Base-by-base conservation (phyloP, 1,284 basidiomycete genomes). In the Takashimella tepidaria region DNA sequence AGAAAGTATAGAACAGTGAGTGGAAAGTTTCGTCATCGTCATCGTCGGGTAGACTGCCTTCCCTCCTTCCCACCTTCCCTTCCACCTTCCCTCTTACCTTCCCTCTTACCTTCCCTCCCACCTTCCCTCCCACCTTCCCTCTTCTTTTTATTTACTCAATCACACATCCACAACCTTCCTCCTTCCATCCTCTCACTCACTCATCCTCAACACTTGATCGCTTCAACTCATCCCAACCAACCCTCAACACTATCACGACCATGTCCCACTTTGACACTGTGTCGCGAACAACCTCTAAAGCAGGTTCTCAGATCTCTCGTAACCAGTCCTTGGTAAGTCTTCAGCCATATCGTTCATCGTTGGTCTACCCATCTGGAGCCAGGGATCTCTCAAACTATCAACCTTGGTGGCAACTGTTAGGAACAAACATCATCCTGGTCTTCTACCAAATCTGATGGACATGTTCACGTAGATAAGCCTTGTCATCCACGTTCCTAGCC, bases 251-350 rank as follows among this genome's bases (percentile, higher is more conserved):
- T 13, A 22, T 19, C 4, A 4, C 4, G n/a, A 20, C 53, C 45
- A 75, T 75, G 72, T 73, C 73, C 51, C 67, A 75, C 61, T 75
- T 74, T 58, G 75, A 76, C 60, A 71, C 73, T 45, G 53, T 75
- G 50, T 75, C 75, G 47, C 61, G 73, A 58, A 75, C 87, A 11
- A 86, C 86, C 8, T 87, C 86, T 10, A 70, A 70, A 58, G 81
- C 83, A 2, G 82, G 82, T 51, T 88, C 86, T 5, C 83, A 86
- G 19, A 69, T 86, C 51, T 88, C 87, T 11, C 80, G 87, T 51
- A 84, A 82, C 60, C 87, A 91, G 76, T 86, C 85, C 3, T 83
- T 93, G 60, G 76, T 77, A 50, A 61, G 76, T 69, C 6, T n/a
- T n/a, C n/a, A n/a, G n/a, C n/a, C n/a, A n/a, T n/a, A n/a, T n/a